Percentiles rank a stretch among this genome's conserved stretches.
Conservation (phyloP, 2,329 filamentous ascomycete species). For the Periconia macrospinosa region DNA sequence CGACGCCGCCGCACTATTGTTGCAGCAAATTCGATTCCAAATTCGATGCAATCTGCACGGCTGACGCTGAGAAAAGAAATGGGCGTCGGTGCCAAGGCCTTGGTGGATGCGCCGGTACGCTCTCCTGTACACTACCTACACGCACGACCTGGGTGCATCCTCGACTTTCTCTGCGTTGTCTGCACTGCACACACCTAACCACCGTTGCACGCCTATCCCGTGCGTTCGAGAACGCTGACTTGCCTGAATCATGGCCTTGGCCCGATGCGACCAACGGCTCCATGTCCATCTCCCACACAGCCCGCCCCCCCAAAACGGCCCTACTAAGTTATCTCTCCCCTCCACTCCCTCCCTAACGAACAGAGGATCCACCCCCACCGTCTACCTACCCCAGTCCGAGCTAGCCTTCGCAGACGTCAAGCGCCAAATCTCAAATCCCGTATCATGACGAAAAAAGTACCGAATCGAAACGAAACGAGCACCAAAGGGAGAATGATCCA, state of each 20-base stretch:
- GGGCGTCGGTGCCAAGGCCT: slow-evolving; percentile 36
- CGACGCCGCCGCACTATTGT: too few relatives aligned
- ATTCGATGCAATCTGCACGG: neutral
- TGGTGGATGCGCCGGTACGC: slow-evolving; percentile 12
- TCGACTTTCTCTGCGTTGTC: slow-evolving; percentile 22
- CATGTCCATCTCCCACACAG: slow-evolving; percentile 10
- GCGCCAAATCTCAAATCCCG: too few relatives aligned
- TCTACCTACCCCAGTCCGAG: too few relatives aligned
- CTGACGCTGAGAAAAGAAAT: neutral
- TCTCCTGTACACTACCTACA: too few relatives aligned
- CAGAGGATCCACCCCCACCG: too few relatives aligned
- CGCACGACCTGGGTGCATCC: too few relatives aligned
- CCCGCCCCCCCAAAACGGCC: neutral
- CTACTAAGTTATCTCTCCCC: too few relatives aligned
- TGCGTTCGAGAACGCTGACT: slow-evolving; percentile 37
- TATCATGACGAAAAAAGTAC: neutral
- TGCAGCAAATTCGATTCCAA: neutral
- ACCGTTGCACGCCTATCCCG: slow-evolving; percentile 17
- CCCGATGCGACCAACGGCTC: slow-evolving; percentile 23
- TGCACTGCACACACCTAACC: slow-evolving; percentile 28
- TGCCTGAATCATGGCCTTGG: slow-evolving; percentile 37
- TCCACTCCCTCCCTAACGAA: too few relatives aligned
- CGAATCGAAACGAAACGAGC: neutral
- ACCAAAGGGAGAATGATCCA: too few relatives aligned
- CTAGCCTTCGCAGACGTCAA: too few relatives aligned